Evolutionary conservation across 1,139 yeast genomes (phyloP).

Genomic region (Taphrina communis): DNA sequence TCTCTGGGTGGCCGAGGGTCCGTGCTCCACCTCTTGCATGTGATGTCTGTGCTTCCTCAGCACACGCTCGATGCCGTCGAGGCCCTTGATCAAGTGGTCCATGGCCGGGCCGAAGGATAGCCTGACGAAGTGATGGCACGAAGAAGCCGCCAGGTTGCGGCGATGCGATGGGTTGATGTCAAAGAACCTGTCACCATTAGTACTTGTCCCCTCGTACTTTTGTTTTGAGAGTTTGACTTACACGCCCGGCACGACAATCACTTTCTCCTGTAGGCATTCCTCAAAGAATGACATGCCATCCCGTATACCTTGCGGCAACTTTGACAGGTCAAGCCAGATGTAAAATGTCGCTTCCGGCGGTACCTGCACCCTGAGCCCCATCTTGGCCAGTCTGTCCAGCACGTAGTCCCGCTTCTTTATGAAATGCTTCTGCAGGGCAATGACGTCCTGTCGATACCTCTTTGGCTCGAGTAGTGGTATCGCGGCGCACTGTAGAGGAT

Average conservation of each 20-base stretch:
- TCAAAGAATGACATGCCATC: conserved; percentile 72
- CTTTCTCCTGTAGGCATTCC: conserved; percentile 68
- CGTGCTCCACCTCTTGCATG: conserved; percentile 20
- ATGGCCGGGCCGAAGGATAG: conserved; percentile 70
- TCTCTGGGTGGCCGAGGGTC: conserved; percentile 6
- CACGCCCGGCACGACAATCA: conserved; percentile 70
- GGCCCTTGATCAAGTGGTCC: conserved; percentile 62
- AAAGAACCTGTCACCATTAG: conserved; percentile 54
- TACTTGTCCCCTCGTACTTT: not conserved
- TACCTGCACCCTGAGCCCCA: conserved; percentile 64
- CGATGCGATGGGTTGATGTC: conserved; percentile 69
- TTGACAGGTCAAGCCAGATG: conserved; percentile 66
- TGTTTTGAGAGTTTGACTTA: not conserved
- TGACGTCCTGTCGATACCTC: conserved; percentile 62
- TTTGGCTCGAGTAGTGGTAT: conserved; percentile 63
- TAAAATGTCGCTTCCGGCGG: conserved; percentile 70
- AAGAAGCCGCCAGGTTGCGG: conserved; percentile 65
- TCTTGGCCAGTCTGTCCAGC: conserved; percentile 58
- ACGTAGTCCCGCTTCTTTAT: conserved; percentile 68
- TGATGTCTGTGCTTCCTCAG: conserved; percentile 51
- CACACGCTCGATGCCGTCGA: conserved; percentile 71
- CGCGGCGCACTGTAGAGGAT: conserved; percentile 70
- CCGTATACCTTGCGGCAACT: conserved; percentile 65
- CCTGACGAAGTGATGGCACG: conserved; percentile 68
- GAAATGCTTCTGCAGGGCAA: conserved; percentile 66